A percentile compares a stretch with the other conserved stretches of the same genome.
Evolutionary conservation across 2,329 filamentous ascomycete genomes (phyloP).

Genomic region (Paradendryphiella salina): DNA sequence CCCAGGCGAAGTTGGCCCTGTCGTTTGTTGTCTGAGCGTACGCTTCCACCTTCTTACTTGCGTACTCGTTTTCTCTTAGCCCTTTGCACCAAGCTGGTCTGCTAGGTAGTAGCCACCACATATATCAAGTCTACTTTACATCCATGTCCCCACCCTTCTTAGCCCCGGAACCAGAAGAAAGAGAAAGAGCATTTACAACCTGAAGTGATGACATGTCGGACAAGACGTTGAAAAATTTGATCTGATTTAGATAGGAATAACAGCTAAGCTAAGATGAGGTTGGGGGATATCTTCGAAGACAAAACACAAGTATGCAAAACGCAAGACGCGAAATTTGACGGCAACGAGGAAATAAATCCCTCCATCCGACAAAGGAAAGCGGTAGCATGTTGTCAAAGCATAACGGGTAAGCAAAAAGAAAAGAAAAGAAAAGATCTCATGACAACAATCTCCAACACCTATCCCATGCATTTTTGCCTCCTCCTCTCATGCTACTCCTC

Average conservation of each 20-base stretch:
- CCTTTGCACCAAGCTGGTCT: background rate
- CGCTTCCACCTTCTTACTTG: background rate
- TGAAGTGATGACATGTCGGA: background rate
- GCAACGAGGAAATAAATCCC: background rate
- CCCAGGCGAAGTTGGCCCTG: conserved; percentile 6
- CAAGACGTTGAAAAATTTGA: background rate
- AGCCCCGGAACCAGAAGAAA: too few species aligned
- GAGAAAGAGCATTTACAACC: too few species aligned
- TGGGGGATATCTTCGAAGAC: conserved; percentile 16
- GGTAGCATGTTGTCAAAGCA: too few species aligned
- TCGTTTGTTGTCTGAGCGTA: conserved; percentile 17
- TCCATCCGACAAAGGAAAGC: background rate
- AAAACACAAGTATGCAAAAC: conserved; percentile 8
- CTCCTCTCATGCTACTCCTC: background rate
- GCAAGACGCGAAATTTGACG: background rate
- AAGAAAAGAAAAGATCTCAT: conserved; percentile 1
- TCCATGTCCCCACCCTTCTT: background rate
- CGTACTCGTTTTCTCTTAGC: background rate
- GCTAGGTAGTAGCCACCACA: background rate
- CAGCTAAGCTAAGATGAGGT: conserved; percentile 10
- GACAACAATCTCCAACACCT: background rate
- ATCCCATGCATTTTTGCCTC: background rate
- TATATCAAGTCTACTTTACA: background rate
- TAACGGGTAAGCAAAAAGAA: background rate
- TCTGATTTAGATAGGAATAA: conserved; percentile 5